These are phyloP conservation scores for Saturnispora kantuleensis DNA, from an alignment of 805 yeast species.

Conservation along the genomic window DNA sequence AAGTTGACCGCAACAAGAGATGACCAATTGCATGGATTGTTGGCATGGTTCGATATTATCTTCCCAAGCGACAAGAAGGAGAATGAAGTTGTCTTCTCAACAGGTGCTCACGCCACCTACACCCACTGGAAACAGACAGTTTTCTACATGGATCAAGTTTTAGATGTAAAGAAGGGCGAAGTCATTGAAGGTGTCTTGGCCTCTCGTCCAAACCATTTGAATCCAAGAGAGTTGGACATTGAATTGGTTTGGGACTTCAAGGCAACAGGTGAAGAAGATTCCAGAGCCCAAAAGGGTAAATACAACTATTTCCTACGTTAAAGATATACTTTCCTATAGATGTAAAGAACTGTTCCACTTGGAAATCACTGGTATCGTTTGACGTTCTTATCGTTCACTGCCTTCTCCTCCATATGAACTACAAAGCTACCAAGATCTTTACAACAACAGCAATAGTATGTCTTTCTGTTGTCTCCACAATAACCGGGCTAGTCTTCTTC, in stretches of 20 bases:
- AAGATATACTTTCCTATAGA: slow-evolving; percentile 1
- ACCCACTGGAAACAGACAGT: slow-evolving; percentile 99
- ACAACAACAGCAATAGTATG: too few relatives aligned
- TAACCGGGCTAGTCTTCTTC: too few relatives aligned
- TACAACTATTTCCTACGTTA: slow-evolving; percentile 66
- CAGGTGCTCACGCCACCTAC: slow-evolving; percentile 89
- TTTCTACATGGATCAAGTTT: slow-evolving; percentile 70
- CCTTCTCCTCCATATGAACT: too few relatives aligned
- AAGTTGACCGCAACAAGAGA: slow-evolving; percentile 61
- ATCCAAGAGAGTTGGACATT: slow-evolving; percentile 88
- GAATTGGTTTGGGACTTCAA: slow-evolving; percentile 51
- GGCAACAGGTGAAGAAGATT: slow-evolving; percentile 27
- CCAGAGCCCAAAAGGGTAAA: slow-evolving; percentile 49
- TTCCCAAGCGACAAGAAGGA: slow-evolving; percentile 51
- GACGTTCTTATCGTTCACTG: too few relatives aligned
- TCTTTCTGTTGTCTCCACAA: too few relatives aligned
- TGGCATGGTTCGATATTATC: slow-evolving; percentile 91
- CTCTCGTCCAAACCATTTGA: slow-evolving; percentile 63
- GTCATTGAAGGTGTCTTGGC: slow-evolving; percentile 58
- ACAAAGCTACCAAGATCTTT: too few relatives aligned
- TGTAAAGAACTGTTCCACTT: neutral
- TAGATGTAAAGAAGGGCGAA: slow-evolving; percentile 72
- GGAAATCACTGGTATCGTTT: too few relatives aligned
- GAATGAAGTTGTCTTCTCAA: slow-evolving; percentile 65
- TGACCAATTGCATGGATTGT: slow-evolving; percentile 79